Evolutionary conservation across 2,329 filamentous ascomycete species (phyloP).

Genomic region (Fusarium sp.): DNA sequence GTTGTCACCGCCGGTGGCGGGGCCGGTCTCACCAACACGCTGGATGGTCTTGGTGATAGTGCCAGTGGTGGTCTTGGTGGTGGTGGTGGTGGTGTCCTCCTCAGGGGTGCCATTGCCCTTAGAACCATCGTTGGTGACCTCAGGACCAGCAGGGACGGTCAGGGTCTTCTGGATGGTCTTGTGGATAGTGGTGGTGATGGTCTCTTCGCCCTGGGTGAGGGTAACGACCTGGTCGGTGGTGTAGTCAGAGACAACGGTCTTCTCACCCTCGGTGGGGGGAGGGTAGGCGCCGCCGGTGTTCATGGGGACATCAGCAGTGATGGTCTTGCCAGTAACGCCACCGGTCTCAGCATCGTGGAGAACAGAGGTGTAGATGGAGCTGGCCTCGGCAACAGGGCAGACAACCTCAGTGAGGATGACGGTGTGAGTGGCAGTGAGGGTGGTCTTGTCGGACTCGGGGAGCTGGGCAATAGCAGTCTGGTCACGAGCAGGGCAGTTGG

Average conservation of each 20-base stretch:
- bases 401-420: constrained; percentile 55
- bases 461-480: constrained; percentile 50
- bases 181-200: constrained; percentile 58
- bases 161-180: constrained; percentile 56
- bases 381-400: constrained; percentile 59
- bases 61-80: constrained; percentile 51
- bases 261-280: constrained; percentile 27
- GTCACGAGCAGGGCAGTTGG: constrained; percentile 62
- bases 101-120: constrained; percentile 35
- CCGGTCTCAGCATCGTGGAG: constrained; percentile 52
- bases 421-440: constrained; percentile 53
- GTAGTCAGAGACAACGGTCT: constrained; percentile 44
- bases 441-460: constrained; percentile 51
- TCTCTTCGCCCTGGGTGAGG: constrained; percentile 50
- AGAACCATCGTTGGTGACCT: constrained; percentile 32
- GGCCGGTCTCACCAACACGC: constrained; percentile 40
- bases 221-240: constrained; percentile 51
- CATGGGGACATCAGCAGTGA: constrained; percentile 42
- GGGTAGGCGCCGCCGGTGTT: constrained; percentile 52
- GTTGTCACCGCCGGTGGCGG: constrained; percentile 36
- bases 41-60: constrained; percentile 52
- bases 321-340: constrained; percentile 51
- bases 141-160: constrained; percentile 42
- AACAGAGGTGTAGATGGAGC: constrained; percentile 55
- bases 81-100: constrained; percentile 53